Evolutionary conservation across 2,329 filamentous ascomycete species (phyloP).

Genomic region (Apiospora rasikravindrae): DNA sequence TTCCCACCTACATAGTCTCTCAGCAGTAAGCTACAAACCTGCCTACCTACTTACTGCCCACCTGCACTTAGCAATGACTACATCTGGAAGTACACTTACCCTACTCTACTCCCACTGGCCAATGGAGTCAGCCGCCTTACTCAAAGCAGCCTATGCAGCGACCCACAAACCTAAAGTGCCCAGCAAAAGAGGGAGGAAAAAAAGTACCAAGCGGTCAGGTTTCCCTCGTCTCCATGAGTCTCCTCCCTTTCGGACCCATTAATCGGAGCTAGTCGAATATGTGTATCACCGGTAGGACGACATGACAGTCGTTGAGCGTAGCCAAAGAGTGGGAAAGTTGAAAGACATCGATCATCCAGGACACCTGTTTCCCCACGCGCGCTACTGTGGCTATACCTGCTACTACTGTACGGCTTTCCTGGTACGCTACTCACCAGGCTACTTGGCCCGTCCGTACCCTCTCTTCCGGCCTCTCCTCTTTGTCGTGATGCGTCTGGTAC

Average conservation of each 20-base stretch:
- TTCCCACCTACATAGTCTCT: too few species aligned
- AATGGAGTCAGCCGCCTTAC: background rate
- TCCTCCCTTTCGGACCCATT: conserved; percentile 11
- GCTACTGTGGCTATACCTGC: background rate
- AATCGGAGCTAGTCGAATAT: conserved; percentile 11
- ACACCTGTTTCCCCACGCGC: background rate
- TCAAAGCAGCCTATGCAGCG: conserved; percentile 1
- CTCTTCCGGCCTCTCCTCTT: background rate
- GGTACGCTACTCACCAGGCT: background rate
- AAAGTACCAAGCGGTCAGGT: background rate
- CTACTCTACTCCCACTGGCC: background rate
- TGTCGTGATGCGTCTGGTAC: background rate
- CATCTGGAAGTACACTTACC: background rate
- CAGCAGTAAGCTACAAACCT: too few species aligned
- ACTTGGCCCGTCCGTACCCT: background rate
- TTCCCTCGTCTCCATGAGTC: background rate
- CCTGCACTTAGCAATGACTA: background rate
- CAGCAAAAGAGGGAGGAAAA: background rate
- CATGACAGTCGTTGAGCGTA: background rate
- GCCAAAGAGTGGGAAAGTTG: conserved; percentile 5
- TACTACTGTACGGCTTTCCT: background rate
- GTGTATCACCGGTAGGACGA: conserved; percentile 2
- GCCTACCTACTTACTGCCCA: background rate
- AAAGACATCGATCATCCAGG: conserved; percentile 12
- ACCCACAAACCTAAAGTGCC: conserved; percentile 15